Evolutionary conservation across 495 filamentous ascomycete species (phyloP).

Genomic region (Neurospora sp.): DNA sequence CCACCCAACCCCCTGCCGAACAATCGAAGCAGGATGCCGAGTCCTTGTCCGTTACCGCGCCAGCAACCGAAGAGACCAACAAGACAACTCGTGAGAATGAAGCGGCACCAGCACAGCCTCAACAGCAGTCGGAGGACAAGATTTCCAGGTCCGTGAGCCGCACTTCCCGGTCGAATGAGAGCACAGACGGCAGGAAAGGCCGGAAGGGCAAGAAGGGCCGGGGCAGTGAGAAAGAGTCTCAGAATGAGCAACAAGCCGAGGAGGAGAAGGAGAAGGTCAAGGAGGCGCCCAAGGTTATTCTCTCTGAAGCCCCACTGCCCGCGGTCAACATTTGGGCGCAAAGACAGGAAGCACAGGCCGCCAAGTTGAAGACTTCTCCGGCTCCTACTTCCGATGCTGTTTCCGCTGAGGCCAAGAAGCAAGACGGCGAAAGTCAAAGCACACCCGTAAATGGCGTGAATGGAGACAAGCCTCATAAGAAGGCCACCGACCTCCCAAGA

Average conservation of each 20-base stretch:
- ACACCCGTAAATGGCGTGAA: constrained; percentile 11
- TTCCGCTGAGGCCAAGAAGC: constrained; percentile 11
- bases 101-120: constrained; percentile 5
- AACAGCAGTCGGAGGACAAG: constrained; percentile 15
- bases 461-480: constrained; percentile 40
- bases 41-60: constrained; percentile 8
- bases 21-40: constrained; percentile 17
- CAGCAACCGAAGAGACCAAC: constrained; percentile 16
- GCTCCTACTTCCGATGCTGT: constrained; percentile 9
- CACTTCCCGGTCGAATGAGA: constrained; percentile 30
- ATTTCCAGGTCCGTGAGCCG: constrained; percentile 21
- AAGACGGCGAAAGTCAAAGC: constrained; percentile 10
- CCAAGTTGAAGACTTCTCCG: constrained; percentile 49
- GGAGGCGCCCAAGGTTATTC: constrained; percentile 40
- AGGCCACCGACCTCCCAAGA: constrained; percentile 41
- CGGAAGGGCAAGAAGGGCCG: constrained; percentile 41
- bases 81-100: constrained; percentile 15
- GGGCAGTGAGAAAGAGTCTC: constrained; percentile 32
- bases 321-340: constrained; percentile 78
- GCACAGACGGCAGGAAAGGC: constrained; percentile 30
- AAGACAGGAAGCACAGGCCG: constrained; percentile 53
- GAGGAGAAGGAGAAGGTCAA: constrained; percentile 36
- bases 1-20: constrained; percentile 13
- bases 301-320: constrained; percentile 74
- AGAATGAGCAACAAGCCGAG: constrained; percentile 31